A percentile compares a stretch with the other conserved stretches of the same genome.
Conservation (phyloP, 2,329 filamentous ascomycete genomes). For the Trichoderma cornu-damae region DNA sequence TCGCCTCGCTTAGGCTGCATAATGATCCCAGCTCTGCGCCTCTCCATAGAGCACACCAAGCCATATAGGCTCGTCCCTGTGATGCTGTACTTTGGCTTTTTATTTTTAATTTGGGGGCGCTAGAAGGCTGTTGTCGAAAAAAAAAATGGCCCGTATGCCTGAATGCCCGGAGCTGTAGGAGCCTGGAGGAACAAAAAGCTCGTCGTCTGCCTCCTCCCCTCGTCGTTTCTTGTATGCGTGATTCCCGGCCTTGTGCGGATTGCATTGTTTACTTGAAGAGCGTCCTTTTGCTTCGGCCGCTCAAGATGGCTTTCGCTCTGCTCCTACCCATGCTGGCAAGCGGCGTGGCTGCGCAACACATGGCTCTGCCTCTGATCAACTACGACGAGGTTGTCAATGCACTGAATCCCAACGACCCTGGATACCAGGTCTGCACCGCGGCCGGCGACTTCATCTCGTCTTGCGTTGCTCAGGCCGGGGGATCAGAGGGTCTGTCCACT, state of each 20-base stretch:
- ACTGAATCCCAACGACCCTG: conserved; percentile 25
- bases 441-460: conserved; percentile 22
- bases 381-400: conserved; percentile 24
- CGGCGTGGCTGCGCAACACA: conserved; percentile 27
- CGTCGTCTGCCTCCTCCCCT: neutral
- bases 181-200: neutral
- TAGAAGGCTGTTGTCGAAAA: neutral
- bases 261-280: neutral
- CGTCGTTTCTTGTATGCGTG: neutral
- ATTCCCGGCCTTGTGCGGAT: neutral
- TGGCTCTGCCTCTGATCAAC: conserved; percentile 22
- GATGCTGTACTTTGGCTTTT: neutral
- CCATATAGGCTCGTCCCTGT: conserved; percentile 5
- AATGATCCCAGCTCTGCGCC: neutral
- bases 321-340: conserved; percentile 22
- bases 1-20: conserved; percentile 16
- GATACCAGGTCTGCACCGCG: conserved; percentile 25
- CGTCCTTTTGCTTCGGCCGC: neutral
- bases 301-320: conserved; percentile 3
- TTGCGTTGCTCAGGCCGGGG: conserved; percentile 27
- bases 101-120: neutral
- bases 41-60: neutral
- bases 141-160: conserved; percentile 3
- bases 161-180: conserved; percentile 5
- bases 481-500: conserved; percentile 23